Evolutionary conservation across 73 alveolate species (phyloP).

Genomic region (Stentor roeselii): DNA sequence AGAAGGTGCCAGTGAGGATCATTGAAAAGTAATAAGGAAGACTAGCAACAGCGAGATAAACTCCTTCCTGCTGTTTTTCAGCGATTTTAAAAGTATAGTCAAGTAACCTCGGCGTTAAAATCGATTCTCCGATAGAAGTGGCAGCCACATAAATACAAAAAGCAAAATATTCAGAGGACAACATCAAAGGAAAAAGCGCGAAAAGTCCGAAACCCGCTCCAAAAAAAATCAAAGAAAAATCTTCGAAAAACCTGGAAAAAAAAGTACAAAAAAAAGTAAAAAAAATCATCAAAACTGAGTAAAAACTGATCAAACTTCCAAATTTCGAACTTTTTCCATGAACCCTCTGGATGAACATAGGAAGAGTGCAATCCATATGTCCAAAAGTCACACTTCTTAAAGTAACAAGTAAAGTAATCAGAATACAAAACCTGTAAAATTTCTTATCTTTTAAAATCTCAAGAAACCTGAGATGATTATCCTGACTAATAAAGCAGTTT

Average conservation of each 20-base stretch:
- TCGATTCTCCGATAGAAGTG: not conserved
- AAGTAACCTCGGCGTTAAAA: not conserved
- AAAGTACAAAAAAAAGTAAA: not conserved
- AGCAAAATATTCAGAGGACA: not conserved
- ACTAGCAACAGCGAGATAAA: not conserved
- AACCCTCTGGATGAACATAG: not conserved
- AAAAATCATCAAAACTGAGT: not conserved
- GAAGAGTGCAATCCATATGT: not conserved
- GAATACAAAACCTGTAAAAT: too few species aligned
- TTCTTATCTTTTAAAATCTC: too few species aligned
- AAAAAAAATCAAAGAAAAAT: not conserved
- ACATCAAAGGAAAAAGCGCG: not conserved
- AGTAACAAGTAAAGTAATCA: too few species aligned
- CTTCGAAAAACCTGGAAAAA: not conserved
- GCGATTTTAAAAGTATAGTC: not conserved
- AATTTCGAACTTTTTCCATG: not conserved
- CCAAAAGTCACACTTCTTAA: not conserved
- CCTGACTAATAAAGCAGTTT: not conserved
- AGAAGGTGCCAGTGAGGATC: not conserved
- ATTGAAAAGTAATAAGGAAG: not conserved
- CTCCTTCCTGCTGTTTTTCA: not conserved
- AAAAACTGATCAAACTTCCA: not conserved
- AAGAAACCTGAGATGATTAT: too few species aligned
- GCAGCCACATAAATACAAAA: not conserved
- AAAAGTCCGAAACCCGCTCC: not conserved